Conservation (phyloP, 345 rosid genomes). For the Citrus medica region DNA sequence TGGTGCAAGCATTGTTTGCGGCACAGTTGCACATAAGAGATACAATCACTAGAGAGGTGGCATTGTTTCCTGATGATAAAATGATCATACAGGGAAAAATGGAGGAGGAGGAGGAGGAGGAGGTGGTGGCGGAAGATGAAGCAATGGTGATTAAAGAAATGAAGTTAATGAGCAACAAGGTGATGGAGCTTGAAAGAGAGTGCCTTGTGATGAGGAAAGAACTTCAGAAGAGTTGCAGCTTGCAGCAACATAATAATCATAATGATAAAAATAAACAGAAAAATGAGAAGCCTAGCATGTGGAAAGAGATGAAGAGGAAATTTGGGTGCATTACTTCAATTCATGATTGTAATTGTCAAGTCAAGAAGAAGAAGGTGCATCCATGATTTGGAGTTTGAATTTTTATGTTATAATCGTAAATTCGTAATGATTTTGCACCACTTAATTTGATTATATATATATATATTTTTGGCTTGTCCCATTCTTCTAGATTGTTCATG, state of each 20-base stretch:
- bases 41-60: conserved; percentile 32
- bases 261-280: conserved; percentile 16
- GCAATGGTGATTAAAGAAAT: conserved; percentile 39
- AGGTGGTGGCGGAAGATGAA: conserved; percentile 15
- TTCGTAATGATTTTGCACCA: too few species aligned
- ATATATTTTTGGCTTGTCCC: too few species aligned
- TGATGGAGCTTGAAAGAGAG: conserved; percentile 53
- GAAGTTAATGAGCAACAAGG: conserved; percentile 59
- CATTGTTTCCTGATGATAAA: conserved; percentile 16
- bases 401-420: too few species aligned
- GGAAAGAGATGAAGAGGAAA: conserved; percentile 86
- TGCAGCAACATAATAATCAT: background rate
- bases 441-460: too few species aligned
- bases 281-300: conserved; percentile 47
- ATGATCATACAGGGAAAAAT: conserved; percentile 10
- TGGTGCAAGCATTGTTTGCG: conserved; percentile 47
- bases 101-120: conserved; percentile 26
- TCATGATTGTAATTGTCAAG: too few species aligned
- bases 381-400: too few species aligned
- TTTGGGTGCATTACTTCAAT: conserved; percentile 66
- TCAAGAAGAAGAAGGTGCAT: too few species aligned
- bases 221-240: conserved; percentile 32
- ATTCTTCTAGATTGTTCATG: too few species aligned
- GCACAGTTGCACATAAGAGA: conserved; percentile 66
- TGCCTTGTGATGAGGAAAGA: conserved; percentile 49